Base-by-base conservation (phyloP, 352 stramenopile species). In the Pythium aphanidermatum region DNA sequence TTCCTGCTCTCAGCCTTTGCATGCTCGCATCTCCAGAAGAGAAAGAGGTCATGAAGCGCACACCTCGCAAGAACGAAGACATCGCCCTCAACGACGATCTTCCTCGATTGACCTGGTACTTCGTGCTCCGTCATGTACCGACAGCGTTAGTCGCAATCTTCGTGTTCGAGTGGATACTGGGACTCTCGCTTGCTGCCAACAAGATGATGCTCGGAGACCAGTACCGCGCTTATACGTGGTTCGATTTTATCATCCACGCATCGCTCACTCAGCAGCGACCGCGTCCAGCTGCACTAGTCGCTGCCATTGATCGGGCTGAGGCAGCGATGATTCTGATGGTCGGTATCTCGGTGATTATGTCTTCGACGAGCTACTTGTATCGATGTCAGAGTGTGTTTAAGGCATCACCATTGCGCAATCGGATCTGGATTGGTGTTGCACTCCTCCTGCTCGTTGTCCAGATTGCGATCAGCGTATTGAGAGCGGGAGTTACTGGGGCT, bases 41-140 rank as follows among this genome's bases (percentile, higher is more conserved):
- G 36, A 71, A 73, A 42, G 70, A 70, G 5, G 68, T 86, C 13
- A 94, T 94, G 82, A 89, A 87, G 56, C 74, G 75, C 20, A 94
- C 82, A 3, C 82, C 82, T 40, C 73, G 70, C 46, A 94, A 94
- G 61, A 94, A 94, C 51, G 79, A 91, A 53, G 55, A 70, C 13
- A 60, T 84, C 11, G 74, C 80, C 21, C 61, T 82, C 24, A 33
- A 68, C 7, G 75, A 86, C 23, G 70, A 89, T 39, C 49, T 87
- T 2, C 60, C 74, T 13, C 63, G 78, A 1, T 58, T 91, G 29
- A 31, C 70, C 0, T 55, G 46, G 12, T 93, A 93, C 40, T 91
- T 91, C 58, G 36, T 85, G n/a, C 41, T 70, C 9, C 72, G 81
- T 6, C 78, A 90, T 50, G 51, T 91, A 10, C 78, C 81, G 26